Base-by-base conservation (phyloP, 208 protist genomes). In the Trypanosoma lewisi region DNA sequence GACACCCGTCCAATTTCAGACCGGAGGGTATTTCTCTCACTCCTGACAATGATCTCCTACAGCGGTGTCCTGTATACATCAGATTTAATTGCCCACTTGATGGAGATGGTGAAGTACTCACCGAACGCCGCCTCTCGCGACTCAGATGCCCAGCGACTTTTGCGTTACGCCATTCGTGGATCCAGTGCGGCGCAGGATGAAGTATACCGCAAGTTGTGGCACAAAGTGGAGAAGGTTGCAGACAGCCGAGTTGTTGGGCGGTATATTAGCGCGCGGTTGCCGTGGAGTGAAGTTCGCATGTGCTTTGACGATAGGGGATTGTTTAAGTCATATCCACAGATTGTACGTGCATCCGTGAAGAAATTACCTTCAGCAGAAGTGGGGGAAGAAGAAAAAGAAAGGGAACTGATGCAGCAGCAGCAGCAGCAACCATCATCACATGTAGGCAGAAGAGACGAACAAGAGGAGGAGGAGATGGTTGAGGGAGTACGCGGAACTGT, bases 51-150 rank as follows among this genome's bases (percentile, higher is more conserved):
- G 73, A 59, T 95, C 27, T 85, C 81, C 41, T 81, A 83, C 39
- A 82, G 79, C 31, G 88, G 88, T n/a, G 85, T 95, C 19, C 74
- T 95, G 27, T 87, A 87, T 75, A 85, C 85, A 12, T 28, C 80
- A 0, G 88, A 95, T 63, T 68, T 95, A 12, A 67, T 92, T 36
- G 88, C 88, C 27, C 88, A 95, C 63, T 60, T 95, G 30, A 95
- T 95, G 88, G 88, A 95, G 54, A 68, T 91, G 21, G 80, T 95
- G 47, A 95, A 95, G 80, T 95, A 89, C 73, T 79, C 77, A n/a
- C 47, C 50, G 11, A 64, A 77, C 23, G 77, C 82, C 33, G 57
- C 58, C 0, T 59, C 66, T 1, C 74, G 83, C 4, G 85, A 95
- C 73, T 31, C 58, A 2, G 82, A 95, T 49, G 88, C 88, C 30